Evolutionary conservation across 1,284 basidiomycete genomes (phyloP).

Genomic region (Ganoderma meredithae): DNA sequence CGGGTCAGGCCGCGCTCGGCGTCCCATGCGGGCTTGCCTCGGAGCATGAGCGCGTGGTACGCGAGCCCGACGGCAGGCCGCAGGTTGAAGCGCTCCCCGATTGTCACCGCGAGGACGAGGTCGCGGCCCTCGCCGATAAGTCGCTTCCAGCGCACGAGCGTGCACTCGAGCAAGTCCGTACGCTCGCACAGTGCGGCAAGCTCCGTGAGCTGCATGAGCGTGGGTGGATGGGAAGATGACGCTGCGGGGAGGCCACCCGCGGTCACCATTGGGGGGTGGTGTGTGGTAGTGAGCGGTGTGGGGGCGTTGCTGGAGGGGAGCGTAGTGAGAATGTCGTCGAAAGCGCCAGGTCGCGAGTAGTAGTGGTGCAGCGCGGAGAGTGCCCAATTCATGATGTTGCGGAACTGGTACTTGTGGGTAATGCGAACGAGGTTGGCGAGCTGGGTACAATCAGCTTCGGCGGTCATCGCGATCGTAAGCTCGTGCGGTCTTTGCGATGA

Average conservation of each 20-base stretch:
- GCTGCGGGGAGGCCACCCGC: constrained; percentile 18
- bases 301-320: constrained; percentile 14
- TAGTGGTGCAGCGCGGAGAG: constrained; percentile 50
- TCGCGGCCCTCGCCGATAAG: constrained; percentile 51
- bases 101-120: constrained; percentile 49
- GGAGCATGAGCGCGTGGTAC: constrained; percentile 52
- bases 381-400: constrained; percentile 58
- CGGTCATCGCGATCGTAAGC: constrained; percentile 50
- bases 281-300: constrained; percentile 23
- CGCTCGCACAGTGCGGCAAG: constrained; percentile 55
- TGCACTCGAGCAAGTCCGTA: constrained; percentile 49
- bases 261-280: constrained; percentile 31
- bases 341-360: constrained; percentile 45
- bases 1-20: constrained; percentile 46
- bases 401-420: constrained; percentile 64
- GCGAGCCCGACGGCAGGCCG: constrained; percentile 50
- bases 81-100: constrained; percentile 52
- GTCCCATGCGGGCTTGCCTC: constrained; percentile 51
- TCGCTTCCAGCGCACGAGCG: constrained; percentile 49
- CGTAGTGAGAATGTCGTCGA: constrained; percentile 37
- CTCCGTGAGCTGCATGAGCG: constrained; percentile 51
- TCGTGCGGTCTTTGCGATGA: constrained; percentile 50
- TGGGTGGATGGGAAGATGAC: constrained; percentile 32
- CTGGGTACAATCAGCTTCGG: constrained; percentile 49
- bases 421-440: constrained; percentile 58